A percentile compares a stretch with the other conserved stretches of the same genome.
Evolutionary conservation across 306 rosid genomes (phyloP).

Genomic region (Aeschynomene evenia): DNA sequence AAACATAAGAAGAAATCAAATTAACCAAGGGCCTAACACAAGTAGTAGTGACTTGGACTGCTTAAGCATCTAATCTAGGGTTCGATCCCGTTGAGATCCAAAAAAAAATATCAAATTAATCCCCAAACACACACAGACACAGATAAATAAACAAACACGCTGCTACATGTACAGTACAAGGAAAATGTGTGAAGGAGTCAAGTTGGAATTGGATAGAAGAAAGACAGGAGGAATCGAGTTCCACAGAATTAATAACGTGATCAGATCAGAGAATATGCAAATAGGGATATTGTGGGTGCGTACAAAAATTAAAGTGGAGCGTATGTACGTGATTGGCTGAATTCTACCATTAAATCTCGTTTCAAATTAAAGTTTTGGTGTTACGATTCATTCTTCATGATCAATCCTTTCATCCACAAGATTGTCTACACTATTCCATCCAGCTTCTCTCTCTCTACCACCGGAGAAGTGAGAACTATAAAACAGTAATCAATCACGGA

Average conservation of each 20-base stretch:
- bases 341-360: background rate
- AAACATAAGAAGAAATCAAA: background rate
- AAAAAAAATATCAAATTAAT: too few species aligned
- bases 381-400: background rate
- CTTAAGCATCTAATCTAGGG: too few species aligned
- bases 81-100: too few species aligned
- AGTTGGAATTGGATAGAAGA: slow-evolving; percentile 5
- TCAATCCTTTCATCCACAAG: background rate
- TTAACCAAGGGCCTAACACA: too few species aligned
- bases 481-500: background rate
- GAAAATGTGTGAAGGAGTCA: too few species aligned
- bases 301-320: too few species aligned
- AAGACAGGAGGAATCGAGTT: slow-evolving; percentile 15
- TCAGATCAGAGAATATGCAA: background rate
- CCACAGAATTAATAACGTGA: background rate
- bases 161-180: too few species aligned
- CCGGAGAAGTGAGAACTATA: background rate
- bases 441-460: background rate
- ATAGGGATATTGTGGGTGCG: too few species aligned
- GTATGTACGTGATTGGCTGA: background rate
- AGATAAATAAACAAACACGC: too few species aligned
- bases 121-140: too few species aligned
- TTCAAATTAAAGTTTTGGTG: background rate
- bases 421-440: background rate
- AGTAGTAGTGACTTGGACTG: too few species aligned